Evolutionary conservation across 441 rosid genomes (phyloP).

Genomic region (Croton laevigatus): DNA sequence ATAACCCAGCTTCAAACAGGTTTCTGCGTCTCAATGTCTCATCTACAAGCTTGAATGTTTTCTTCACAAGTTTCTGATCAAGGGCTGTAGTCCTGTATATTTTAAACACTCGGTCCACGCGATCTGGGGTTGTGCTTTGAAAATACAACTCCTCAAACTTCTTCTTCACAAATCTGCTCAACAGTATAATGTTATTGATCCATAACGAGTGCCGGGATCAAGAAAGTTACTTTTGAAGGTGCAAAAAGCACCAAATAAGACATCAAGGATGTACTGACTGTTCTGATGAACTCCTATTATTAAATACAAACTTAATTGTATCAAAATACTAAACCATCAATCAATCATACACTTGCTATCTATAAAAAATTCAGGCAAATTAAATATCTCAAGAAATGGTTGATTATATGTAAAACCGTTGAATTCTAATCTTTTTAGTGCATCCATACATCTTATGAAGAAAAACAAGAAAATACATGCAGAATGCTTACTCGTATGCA

Average conservation of each 20-base stretch:
- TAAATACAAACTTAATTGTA: neutral
- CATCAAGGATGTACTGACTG: neutral
- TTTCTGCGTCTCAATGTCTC: conserved; percentile 93
- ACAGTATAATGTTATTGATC: neutral
- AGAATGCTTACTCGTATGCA: conserved; percentile 78
- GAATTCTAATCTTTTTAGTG: neutral
- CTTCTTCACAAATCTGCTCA: conserved; percentile 81
- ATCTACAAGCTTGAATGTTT: conserved; percentile 96
- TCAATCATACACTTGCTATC: neutral
- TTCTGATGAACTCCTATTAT: neutral
- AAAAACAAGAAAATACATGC: neutral
- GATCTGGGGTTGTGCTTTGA: conserved; percentile 79
- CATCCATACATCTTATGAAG: neutral
- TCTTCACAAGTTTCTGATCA: conserved; percentile 96
- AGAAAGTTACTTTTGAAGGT: neutral
- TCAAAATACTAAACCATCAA: neutral
- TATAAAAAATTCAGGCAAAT: neutral
- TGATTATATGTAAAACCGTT: too few relatives aligned
- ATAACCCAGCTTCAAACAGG: conserved; percentile 88
- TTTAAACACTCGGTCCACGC: conserved; percentile 92
- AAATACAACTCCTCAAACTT: conserved; percentile 92
- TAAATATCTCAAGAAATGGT: neutral
- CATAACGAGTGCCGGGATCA: neutral
- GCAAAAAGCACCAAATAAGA: neutral
- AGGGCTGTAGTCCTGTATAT: conserved; percentile 91